Conservation (phyloP, 805 yeast genomes). For the Myxozyma vanderwaltii region DNA sequence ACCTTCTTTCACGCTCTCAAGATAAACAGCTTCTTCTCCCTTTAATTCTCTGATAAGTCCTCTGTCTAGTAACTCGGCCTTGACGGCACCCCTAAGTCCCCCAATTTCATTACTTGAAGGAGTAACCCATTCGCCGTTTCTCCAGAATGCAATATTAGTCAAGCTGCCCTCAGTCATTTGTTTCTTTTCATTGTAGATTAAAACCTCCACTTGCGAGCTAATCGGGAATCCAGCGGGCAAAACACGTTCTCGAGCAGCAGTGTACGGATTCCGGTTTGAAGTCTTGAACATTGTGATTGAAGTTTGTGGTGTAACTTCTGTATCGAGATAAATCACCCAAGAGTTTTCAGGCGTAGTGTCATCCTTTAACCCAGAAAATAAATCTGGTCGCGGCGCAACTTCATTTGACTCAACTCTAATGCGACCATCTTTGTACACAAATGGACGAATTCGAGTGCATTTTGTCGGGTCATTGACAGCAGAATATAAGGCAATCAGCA, state of each 20-base stretch:
- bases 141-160: slow-evolving; percentile 70
- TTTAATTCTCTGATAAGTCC: slow-evolving; percentile 45
- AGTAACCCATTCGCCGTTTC: slow-evolving; percentile 68
- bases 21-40: slow-evolving; percentile 54
- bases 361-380: slow-evolving; percentile 26
- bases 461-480: slow-evolving; percentile 22
- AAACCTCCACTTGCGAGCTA: slow-evolving; percentile 56
- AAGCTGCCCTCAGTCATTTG: slow-evolving; percentile 80
- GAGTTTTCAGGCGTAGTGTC: slow-evolving; percentile 34
- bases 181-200: slow-evolving; percentile 61
- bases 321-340: slow-evolving; percentile 69
- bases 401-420: slow-evolving; percentile 21
- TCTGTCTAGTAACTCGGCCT: slow-evolving; percentile 63
- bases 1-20: slow-evolving; percentile 58
- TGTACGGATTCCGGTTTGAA: slow-evolving; percentile 66
- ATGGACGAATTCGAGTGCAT: slow-evolving; percentile 21
- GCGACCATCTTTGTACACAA: slow-evolving; percentile 13
- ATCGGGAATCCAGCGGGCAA: slow-evolving; percentile 41
- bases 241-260: slow-evolving; percentile 57
- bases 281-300: slow-evolving; percentile 90
- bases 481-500: slow-evolving; percentile 19
- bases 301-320: slow-evolving; percentile 54
- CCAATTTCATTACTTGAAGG: slow-evolving; percentile 73
- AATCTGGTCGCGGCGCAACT: slow-evolving; percentile 8
- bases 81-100: slow-evolving; percentile 79